phyloP scores from a whole-genome alignment of 2,329 filamentous ascomycete species.

The Trichoderma sp. region DNA sequence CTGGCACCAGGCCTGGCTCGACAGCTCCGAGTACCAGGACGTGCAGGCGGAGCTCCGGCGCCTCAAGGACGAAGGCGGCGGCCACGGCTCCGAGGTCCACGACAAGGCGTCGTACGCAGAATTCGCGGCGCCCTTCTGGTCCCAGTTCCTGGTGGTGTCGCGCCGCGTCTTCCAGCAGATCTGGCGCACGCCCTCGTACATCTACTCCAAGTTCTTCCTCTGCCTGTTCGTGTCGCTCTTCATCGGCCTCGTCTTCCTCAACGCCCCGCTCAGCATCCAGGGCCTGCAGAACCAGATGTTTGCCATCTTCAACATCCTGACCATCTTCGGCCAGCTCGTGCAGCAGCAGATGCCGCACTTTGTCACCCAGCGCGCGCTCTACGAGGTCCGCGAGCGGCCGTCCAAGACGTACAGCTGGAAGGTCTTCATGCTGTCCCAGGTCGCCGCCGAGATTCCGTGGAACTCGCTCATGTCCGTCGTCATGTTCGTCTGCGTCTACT shows the following conservation, averaged over 20 bases:
- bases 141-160: constrained; percentile 59
- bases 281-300: constrained; percentile 69
- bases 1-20: constrained; percentile 35
- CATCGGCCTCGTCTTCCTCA: constrained; percentile 66
- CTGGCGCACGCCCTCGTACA: constrained; percentile 73
- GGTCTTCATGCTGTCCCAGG: constrained; percentile 53
- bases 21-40: constrained; percentile 29
- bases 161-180: constrained; percentile 71
- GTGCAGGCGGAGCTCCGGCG: constrained; percentile 32
- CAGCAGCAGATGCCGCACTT: constrained; percentile 16
- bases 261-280: constrained; percentile 37
- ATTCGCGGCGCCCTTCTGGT: constrained; percentile 64
- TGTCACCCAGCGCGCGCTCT: constrained; percentile 65
- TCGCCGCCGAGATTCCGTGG: constrained; percentile 4
- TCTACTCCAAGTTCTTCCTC: constrained; percentile 66
- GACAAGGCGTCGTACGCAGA: constrained; percentile 42
- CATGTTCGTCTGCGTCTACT: constrained; percentile 16
- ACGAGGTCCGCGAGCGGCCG: constrained; percentile 66
- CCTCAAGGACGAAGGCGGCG: constrained; percentile 19
- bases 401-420: constrained; percentile 67
- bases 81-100: neutral
- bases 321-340: constrained; percentile 53
- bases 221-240: constrained; percentile 53
- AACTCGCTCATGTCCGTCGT: constrained; percentile 12
- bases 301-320: constrained; percentile 66